phyloP scores from a whole-genome alignment of 202 grass and related monocot species.

The Zoysia matrella region DNA sequence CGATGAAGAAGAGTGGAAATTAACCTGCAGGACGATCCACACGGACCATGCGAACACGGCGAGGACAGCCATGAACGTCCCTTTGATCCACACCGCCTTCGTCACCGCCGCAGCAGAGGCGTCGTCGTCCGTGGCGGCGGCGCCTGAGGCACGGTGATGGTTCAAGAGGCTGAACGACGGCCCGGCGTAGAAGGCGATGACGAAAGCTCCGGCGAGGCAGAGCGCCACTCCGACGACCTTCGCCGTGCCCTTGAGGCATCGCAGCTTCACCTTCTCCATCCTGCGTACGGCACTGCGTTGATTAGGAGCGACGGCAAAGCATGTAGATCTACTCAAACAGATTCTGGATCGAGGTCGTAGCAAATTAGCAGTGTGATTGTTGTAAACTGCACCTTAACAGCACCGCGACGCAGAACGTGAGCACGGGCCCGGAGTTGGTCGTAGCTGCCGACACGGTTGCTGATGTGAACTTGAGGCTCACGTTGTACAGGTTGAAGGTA shows the following conservation, averaged over 20 bases:
- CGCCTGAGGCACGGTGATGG: conserved; percentile 29
- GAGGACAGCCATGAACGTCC: conserved; percentile 50
- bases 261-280: conserved; percentile 56
- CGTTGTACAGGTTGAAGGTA: conserved; percentile 47
- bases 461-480: conserved; percentile 53
- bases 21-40: conserved; percentile 61
- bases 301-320: background rate
- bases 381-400: conserved; percentile 35
- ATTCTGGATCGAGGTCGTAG: background rate
- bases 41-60: conserved; percentile 41
- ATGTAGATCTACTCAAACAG: background rate
- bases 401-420: conserved; percentile 63
- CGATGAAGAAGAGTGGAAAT: no score
- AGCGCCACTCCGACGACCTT: conserved; percentile 45
- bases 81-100: conserved; percentile 47
- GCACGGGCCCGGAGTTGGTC: conserved; percentile 47
- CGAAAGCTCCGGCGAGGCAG: conserved; percentile 46
- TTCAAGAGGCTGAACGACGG: conserved; percentile 43
- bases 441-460: conserved; percentile 50
- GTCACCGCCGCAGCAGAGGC: background rate
- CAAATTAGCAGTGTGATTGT: background rate
- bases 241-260: conserved; percentile 33
- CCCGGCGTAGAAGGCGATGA: conserved; percentile 52
- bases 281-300: conserved; percentile 6
- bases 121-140: background rate